Evolutionary conservation across 2,329 filamentous ascomycete genomes (phyloP).

Genomic region (Aquanectria penicillioides): DNA sequence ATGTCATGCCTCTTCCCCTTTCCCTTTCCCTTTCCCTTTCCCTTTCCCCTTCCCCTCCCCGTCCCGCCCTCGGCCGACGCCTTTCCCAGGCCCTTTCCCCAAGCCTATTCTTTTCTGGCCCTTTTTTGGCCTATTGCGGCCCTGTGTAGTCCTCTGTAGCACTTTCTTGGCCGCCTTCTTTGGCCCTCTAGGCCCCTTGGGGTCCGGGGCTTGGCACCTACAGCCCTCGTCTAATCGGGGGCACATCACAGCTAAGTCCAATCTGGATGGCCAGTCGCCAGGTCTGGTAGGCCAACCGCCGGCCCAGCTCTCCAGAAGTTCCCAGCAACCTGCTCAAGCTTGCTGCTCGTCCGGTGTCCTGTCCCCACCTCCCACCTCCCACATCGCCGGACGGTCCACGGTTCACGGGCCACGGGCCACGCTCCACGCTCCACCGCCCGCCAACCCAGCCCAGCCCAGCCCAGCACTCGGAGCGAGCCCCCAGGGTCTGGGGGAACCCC

Average conservation of each 20-base stretch:
- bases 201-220: constrained; percentile 24
- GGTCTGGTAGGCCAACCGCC: constrained; percentile 30
- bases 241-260: constrained; percentile 24
- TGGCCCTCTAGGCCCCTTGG: too few relatives aligned
- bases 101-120: too few relatives aligned
- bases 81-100: too few relatives aligned
- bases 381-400: too few relatives aligned
- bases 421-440: constrained; percentile 31
- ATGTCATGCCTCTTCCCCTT: constrained; percentile 21
- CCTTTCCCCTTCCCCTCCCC: too few relatives aligned
- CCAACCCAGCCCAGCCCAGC: neutral
- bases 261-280: constrained; percentile 22
- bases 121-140: too few relatives aligned
- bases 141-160: too few relatives aligned
- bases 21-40: too few relatives aligned
- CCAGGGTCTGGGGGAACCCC: constrained; percentile 37
- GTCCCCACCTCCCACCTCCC: constrained; percentile 40
- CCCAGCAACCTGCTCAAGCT: constrained; percentile 21
- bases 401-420: too few relatives aligned
- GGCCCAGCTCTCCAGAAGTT: constrained; percentile 38
- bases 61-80: too few relatives aligned
- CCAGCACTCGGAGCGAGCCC: neutral
- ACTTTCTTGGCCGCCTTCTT: too few relatives aligned
- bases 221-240: constrained; percentile 22
- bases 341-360: constrained; percentile 26